Conservation (phyloP, 192 early-diverging fungal species). For the Dimargaris xerosporica region DNA sequence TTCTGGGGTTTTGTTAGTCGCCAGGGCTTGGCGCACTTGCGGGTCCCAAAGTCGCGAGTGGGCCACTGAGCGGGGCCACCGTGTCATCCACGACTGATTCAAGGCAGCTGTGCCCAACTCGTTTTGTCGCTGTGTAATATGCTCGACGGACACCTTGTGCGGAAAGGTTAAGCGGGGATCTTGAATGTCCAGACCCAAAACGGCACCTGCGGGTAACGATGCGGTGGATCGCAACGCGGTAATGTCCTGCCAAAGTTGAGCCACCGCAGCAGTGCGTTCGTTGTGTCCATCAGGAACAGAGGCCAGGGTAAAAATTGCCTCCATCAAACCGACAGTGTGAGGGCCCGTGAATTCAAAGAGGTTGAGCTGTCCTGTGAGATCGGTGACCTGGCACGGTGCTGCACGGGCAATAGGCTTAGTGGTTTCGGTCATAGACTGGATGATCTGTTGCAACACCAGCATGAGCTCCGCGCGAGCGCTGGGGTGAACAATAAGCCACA, state of each 20-base stretch:
- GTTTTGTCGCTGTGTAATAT: background rate
- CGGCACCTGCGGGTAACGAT: slow-evolving; percentile 62
- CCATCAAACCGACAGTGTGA: slow-evolving; percentile 57
- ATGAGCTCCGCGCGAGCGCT: slow-evolving; percentile 34
- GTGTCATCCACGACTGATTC: background rate
- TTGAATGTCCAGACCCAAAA: slow-evolving; percentile 58
- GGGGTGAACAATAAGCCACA: slow-evolving; percentile 80
- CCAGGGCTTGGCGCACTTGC: slow-evolving; percentile 21
- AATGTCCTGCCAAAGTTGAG: slow-evolving; percentile 14
- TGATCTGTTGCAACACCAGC: slow-evolving; percentile 16
- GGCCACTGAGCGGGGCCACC: slow-evolving; percentile 41
- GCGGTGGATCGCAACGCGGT: slow-evolving; percentile 41
- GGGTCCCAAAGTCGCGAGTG: slow-evolving; percentile 41
- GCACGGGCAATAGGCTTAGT: background rate
- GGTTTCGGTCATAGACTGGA: slow-evolving; percentile 9
- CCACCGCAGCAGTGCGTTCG: background rate
- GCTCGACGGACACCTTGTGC: slow-evolving; percentile 1
- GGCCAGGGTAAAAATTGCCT: slow-evolving; percentile 34
- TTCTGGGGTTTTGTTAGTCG: slow-evolving; percentile 32
- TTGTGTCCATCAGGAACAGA: too few relatives aligned
- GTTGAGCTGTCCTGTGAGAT: slow-evolving; percentile 37
- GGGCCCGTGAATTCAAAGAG: slow-evolving; percentile 84
- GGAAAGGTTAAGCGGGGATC: slow-evolving; percentile 68
- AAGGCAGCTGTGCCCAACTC: background rate
- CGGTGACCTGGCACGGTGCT: slow-evolving; percentile 17